Conservation (phyloP, 1,139 yeast genomes). For the Sugiyamaella xylanicola region DNA sequence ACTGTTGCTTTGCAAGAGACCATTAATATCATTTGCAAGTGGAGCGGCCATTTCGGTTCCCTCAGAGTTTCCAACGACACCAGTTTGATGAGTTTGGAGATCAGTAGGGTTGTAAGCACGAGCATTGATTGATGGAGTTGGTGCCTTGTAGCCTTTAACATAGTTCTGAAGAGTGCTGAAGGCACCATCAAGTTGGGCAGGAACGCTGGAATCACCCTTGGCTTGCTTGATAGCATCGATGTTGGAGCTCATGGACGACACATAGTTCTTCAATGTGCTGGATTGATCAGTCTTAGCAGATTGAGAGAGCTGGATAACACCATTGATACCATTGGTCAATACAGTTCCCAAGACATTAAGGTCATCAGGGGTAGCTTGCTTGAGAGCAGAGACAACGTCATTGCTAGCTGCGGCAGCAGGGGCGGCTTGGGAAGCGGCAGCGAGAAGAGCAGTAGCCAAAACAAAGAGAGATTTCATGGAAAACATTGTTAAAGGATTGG, state of each 20-base stretch:
- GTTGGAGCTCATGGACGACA: background rate
- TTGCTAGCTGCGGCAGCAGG: conserved; percentile 1
- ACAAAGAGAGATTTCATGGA: conserved; percentile 11
- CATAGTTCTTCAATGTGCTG: conserved; percentile 4
- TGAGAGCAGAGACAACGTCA: conserved; percentile 9
- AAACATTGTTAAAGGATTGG: conserved; percentile 6
- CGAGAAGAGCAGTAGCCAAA: conserved; percentile 15
- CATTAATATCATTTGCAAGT: conserved; percentile 18
- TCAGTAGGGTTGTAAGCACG: conserved; percentile 10
- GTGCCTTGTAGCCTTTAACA: conserved; percentile 9
- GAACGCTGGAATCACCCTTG: conserved; percentile 9
- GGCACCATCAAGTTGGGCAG: conserved; percentile 12
- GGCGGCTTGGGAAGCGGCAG: conserved; percentile 12
- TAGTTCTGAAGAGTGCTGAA: background rate
- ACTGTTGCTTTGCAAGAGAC: conserved; percentile 17
- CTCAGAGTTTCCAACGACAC: conserved; percentile 14
- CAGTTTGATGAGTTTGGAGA: conserved; percentile 9
- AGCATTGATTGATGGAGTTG: conserved; percentile 5
- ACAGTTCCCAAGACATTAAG: conserved; percentile 1
- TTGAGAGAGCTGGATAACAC: conserved; percentile 12
- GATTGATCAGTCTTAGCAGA: conserved; percentile 4
- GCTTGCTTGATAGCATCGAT: conserved; percentile 9
- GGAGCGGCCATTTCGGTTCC: conserved; percentile 23
- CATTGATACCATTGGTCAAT: conserved; percentile 12
- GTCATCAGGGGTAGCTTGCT: conserved; percentile 14